Evolutionary conservation across 345 rosid species (phyloP).

Genomic region (Citrus unshiu): DNA sequence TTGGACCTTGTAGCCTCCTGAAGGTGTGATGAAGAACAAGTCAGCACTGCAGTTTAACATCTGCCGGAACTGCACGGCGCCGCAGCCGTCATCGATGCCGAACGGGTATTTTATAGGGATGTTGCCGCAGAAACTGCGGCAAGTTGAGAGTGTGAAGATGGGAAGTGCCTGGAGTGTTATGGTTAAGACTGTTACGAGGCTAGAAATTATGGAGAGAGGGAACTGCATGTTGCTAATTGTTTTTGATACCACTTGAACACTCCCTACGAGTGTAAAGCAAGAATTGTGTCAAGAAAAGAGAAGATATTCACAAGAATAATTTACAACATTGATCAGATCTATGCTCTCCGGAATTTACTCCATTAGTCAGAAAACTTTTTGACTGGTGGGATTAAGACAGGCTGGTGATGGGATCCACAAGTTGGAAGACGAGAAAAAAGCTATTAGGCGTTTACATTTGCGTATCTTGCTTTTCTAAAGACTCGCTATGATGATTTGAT

Average conservation of each 20-base stretch:
- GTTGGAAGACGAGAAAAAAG: constrained; percentile 11
- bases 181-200: background rate
- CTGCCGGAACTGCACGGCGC: constrained; percentile 68
- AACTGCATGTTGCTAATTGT: background rate
- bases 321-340: background rate
- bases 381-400: constrained; percentile 16
- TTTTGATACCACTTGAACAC: too few relatives aligned
- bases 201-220: constrained; percentile 2
- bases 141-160: constrained; percentile 15
- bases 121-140: constrained; percentile 65
- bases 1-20: constrained; percentile 80
- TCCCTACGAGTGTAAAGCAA: background rate
- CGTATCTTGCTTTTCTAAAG: background rate
- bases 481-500: background rate
- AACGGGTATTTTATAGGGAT: constrained; percentile 73
- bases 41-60: constrained; percentile 71
- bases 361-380: constrained; percentile 18
- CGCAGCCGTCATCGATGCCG: constrained; percentile 84
- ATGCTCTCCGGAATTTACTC: constrained; percentile 18
- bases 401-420: constrained; percentile 26
- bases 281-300: background rate
- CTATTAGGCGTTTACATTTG: background rate
- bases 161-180: constrained; percentile 1
- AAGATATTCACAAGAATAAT: background rate
- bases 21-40: constrained; percentile 70